phyloP scores from a whole-genome alignment of 345 rosid genomes.

The Citrus mangshanensis region DNA sequence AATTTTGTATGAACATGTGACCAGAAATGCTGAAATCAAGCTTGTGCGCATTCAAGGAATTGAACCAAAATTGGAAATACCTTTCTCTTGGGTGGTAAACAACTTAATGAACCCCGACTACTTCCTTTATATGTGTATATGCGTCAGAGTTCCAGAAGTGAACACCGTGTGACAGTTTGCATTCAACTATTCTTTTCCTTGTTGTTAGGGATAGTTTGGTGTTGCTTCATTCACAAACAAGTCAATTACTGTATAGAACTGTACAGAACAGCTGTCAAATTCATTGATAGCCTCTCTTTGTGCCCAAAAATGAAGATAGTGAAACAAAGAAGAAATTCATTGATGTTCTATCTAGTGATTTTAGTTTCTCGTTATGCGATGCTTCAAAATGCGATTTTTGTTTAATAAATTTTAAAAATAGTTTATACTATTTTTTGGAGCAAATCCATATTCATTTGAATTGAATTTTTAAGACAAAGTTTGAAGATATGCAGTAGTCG shows the following conservation, averaged over 20 bases:
- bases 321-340: background rate
- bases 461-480: no score
- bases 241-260: no score
- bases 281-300: background rate
- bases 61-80: conserved; percentile 75
- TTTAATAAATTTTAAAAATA: no score
- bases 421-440: no score
- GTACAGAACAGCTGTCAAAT: background rate
- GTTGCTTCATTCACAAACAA: background rate
- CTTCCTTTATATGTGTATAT: conserved; percentile 75
- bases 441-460: no score
- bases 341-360: background rate
- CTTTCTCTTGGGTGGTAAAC: conserved; percentile 89
- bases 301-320: background rate
- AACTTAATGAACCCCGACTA: conserved; percentile 81
- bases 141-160: conserved; percentile 35
- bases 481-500: no score
- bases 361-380: no score
- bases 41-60: conserved; percentile 81
- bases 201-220: background rate
- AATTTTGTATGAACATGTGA: background rate
- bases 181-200: background rate
- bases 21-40: conserved; percentile 48
- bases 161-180: conserved; percentile 12
- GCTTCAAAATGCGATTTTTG: no score